Conservation (phyloP, 1,284 basidiomycete species). For the Abortiporus biennis region DNA sequence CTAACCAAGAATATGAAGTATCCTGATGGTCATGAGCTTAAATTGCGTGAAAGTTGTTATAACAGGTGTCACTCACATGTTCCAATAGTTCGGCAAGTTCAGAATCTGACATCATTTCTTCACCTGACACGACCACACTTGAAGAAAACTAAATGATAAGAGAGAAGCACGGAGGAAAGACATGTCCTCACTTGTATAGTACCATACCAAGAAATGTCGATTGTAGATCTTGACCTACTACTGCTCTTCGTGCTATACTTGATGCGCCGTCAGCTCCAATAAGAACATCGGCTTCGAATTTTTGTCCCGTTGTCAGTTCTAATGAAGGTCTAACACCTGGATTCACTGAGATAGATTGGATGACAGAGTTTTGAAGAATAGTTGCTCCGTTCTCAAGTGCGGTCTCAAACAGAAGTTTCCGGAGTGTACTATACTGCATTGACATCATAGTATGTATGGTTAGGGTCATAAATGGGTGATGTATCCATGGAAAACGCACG, state of each 20-base stretch:
- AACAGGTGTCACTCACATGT: background rate
- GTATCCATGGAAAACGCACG: conserved; percentile 15
- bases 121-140: conserved; percentile 15
- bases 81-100: conserved; percentile 11
- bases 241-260: conserved; percentile 16
- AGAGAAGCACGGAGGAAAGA: background rate
- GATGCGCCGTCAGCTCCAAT: conserved; percentile 25
- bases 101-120: conserved; percentile 12
- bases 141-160: background rate
- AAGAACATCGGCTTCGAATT: conserved; percentile 22
- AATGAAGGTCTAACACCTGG: conserved; percentile 15
- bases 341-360: conserved; percentile 11
- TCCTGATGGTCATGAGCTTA: background rate
- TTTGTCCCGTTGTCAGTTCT: conserved; percentile 21
- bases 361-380: conserved; percentile 13
- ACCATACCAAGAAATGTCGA: conserved; percentile 14
- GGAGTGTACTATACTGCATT: conserved; percentile 21
- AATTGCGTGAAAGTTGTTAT: background rate
- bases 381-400: conserved; percentile 18
- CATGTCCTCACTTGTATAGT: conserved; percentile 21
- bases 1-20: conserved; percentile 6
- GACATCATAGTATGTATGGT: background rate
- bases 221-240: conserved; percentile 16
- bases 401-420: conserved; percentile 16
- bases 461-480: background rate